These are phyloP conservation scores for Hypoxylon fragiforme DNA, from an alignment of 495 filamentous ascomycete genomes.

Conservation along the genomic window DNA sequence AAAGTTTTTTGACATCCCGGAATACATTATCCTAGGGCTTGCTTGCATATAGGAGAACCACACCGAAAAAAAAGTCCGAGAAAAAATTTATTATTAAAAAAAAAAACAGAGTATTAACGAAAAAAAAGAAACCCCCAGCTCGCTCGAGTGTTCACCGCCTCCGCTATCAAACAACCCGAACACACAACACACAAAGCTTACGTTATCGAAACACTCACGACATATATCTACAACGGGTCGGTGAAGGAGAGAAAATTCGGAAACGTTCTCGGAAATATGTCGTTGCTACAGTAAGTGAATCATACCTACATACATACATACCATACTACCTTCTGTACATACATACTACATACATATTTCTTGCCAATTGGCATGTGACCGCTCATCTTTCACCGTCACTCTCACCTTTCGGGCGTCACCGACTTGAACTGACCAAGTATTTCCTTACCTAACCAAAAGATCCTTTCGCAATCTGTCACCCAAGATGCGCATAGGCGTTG, in stretches of 20 bases:
- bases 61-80: neutral
- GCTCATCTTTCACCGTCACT: slow-evolving; percentile 24
- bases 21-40: slow-evolving; percentile 3
- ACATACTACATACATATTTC: slow-evolving; percentile 10
- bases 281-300: slow-evolving; percentile 35
- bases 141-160: slow-evolving; percentile 27
- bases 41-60: neutral
- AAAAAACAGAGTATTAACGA: neutral
- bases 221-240: neutral
- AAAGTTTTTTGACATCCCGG: slow-evolving; percentile 9
- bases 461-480: slow-evolving; percentile 45
- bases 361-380: slow-evolving; percentile 8
- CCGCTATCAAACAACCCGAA: slow-evolving; percentile 13
- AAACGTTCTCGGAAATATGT: slow-evolving; percentile 23
- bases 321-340: neutral
- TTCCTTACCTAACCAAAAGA: slow-evolving; percentile 20
- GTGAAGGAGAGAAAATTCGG: slow-evolving; percentile 16
- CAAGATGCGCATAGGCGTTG: slow-evolving; percentile 42
- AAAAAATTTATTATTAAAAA: neutral
- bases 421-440: slow-evolving; percentile 7
- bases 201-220: slow-evolving; percentile 22
- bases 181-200: too few relatives aligned
- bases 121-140: slow-evolving; percentile 17
- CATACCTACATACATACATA: slow-evolving; percentile 10
- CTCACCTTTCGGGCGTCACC: slow-evolving; percentile 29